Conservation (phyloP, 345 rosid genomes). For the Luvunga scandens region DNA sequence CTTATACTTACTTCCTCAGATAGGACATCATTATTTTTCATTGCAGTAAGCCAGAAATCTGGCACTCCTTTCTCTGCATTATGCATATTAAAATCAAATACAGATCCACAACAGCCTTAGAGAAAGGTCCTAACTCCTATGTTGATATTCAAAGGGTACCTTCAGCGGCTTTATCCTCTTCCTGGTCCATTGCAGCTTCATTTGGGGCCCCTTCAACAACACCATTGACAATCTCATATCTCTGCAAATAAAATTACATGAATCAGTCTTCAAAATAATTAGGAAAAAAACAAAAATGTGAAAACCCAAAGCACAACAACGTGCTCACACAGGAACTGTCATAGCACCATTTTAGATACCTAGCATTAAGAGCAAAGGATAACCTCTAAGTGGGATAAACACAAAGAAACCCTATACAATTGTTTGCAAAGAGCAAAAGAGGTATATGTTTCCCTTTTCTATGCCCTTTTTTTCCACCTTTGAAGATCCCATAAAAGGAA, state of each 20-base stretch:
- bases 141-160: slow-evolving; percentile 34
- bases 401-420: background rate
- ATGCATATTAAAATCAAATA: slow-evolving; percentile 12
- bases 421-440: background rate
- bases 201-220: slow-evolving; percentile 52
- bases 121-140: background rate
- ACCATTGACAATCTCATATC: slow-evolving; percentile 91
- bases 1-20: slow-evolving; percentile 65
- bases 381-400: background rate
- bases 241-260: slow-evolving; percentile 30
- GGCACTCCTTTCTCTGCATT: slow-evolving; percentile 92
- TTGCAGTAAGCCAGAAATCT: slow-evolving; percentile 85
- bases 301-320: background rate
- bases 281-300: background rate
- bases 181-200: slow-evolving; percentile 48
- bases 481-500: background rate
- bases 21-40: slow-evolving; percentile 93
- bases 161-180: slow-evolving; percentile 54
- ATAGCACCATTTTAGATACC: background rate
- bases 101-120: background rate
- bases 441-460: background rate
- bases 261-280: background rate
- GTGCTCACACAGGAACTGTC: background rate
- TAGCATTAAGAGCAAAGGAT: background rate
- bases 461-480: background rate